Percentiles rank a stretch among this genome's conserved stretches.
phyloP scores from a whole-genome alignment of 2,329 filamentous ascomycete genomes.

The Chalaropsis ovoidea region DNA sequence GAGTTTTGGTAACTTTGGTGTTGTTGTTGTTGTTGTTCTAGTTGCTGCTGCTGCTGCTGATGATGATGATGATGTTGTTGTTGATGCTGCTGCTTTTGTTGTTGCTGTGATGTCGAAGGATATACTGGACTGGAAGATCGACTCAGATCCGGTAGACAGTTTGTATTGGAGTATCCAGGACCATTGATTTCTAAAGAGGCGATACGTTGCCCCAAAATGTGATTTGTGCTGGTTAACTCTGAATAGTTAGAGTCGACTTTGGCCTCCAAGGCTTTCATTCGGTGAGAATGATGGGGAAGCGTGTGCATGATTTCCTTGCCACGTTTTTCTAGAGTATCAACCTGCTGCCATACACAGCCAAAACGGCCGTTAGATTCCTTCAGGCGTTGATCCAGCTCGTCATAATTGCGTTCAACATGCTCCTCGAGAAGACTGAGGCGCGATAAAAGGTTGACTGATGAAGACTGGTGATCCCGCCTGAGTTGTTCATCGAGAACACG shows the following conservation, averaged over 20 bases:
- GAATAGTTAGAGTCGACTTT: constrained; percentile 32
- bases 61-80: constrained; percentile 14
- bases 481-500: constrained; percentile 39
- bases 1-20: neutral
- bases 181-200: constrained; percentile 36
- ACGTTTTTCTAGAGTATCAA: constrained; percentile 38
- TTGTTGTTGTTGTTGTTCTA: constrained; percentile 19
- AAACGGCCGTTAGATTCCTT: constrained; percentile 47
- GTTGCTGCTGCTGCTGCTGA: constrained; percentile 18
- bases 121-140: neutral
- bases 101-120: constrained; percentile 10
- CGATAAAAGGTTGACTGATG: constrained; percentile 35
- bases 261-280: constrained; percentile 19
- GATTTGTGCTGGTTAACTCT: constrained; percentile 42
- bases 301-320: constrained; percentile 25
- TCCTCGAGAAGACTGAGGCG: constrained; percentile 46
- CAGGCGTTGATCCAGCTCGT: constrained; percentile 44
- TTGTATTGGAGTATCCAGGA: neutral
- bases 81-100: constrained; percentile 9
- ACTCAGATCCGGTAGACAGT: neutral
- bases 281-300: constrained; percentile 16
- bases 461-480: constrained; percentile 33
- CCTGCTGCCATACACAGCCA: constrained; percentile 44
- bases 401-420: constrained; percentile 42
- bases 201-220: constrained; percentile 46